Base-by-base conservation (phyloP, 352 stramenopile species). In the Pythium grandisporangium region DNA sequence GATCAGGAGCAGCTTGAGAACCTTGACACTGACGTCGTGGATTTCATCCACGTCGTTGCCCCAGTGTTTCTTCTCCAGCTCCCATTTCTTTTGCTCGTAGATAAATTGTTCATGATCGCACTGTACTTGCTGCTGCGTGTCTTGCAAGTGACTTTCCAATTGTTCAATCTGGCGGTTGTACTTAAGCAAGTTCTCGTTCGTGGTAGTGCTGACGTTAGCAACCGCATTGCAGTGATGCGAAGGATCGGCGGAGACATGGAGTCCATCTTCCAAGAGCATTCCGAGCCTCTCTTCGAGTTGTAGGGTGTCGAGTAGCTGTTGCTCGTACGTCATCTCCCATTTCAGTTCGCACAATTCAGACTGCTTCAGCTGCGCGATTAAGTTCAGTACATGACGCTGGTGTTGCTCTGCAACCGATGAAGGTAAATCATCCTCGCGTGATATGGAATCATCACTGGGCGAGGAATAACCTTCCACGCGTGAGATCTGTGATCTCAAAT, bases 91-190 rank as follows among this genome's bases (percentile, higher is more conserved):
- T 37, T 81, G 58, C 30, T 85, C 72, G 21, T 79, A 85, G 6
- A 66, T 52, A 33, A 77, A 82, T 51, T 83, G 61, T 12, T 80
- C 63, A 36, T 70, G 72, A 23, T 85, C 72, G 27, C 72, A 85
- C 12, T 58, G 53, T 5, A 85, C 60, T 47, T 85, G 72, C 34
- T 72, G 53, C 19, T 74, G 51, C 23, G 68, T 57, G 41, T 83
- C 72, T 16, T 54, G 38, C 20, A 85, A 54, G 19, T 71, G 57
- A 2, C 55, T 53, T 35, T 83, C 64, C 4, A 85, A 45, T 7
- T 67, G 37, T 29, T 63, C 53, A 17, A 85, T 66, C 8, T 68
- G 69, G 33, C 79, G 64, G 19, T 64, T 61, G 26, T 79, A 69
- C 1, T 49, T 30, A 19, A 38, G 32, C 1, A 55, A 20, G 13